Base-by-base conservation (phyloP, 2,329 filamentous ascomycete genomes). In the Tolypocladium paradoxum region DNA sequence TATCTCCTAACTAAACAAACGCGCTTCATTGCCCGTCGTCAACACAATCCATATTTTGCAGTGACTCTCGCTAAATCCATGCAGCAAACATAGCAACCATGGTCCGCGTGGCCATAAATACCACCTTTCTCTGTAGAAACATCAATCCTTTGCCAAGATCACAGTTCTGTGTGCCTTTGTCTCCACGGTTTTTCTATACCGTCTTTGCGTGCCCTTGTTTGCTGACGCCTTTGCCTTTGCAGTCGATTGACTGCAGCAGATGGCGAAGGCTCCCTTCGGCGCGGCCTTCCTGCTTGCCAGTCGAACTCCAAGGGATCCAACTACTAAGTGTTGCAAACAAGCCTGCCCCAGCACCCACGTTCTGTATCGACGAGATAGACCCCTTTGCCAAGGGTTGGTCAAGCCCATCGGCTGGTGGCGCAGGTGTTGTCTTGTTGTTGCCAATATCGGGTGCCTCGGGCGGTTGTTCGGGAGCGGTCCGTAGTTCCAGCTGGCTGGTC, bases 241-340 rank as follows among this genome's bases (percentile, higher is more conserved):
- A 48, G 38, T 68, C 61, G 6, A 59, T 61, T 16, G 60, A 61
- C 56, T 70, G 76, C 12, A 84, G 65, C 20, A 84, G 62, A 43
- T 79, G 73, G 52, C 78, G 70, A 24, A 84, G 66, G 52, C 75
- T 82, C 2, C 78, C 78, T 62, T 82, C 79, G 1, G 81, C 81
- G 60, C 78, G 73, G 55, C 76, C 73, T 51, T 65, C 61, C 45
- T 65, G 60, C 60, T 64, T 59, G 38, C 50, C 53, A 51, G 58
- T 53, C 18, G 61, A 20, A 2, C 22, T 24, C 53, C 59, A 60
- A 3, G 54, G 53, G 18, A 61, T 55, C 60, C 59, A 62, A 33
- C 54, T 51, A 33, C 54, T 53, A 12, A 61, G 34, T 1, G 45
- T 51, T 5, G 54, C 52, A 3, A 57, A 54, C 31, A 60, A 29